Evolutionary conservation across 257 asterid species (phyloP).

Genomic region (Ehretia macrophylla): DNA sequence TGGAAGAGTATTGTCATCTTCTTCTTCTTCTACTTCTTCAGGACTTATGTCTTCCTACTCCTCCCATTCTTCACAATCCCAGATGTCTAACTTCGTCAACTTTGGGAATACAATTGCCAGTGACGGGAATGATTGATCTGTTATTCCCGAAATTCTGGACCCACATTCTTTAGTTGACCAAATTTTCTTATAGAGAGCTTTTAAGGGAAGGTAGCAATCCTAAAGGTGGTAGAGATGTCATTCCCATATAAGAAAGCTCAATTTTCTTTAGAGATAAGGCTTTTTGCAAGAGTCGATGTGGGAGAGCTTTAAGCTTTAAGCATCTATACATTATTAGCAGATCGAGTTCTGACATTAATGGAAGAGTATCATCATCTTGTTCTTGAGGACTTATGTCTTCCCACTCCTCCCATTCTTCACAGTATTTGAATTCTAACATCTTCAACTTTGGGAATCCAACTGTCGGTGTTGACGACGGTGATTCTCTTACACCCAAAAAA

Average conservation of each 20-base stretch:
- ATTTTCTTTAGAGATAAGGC: conserved; percentile 5
- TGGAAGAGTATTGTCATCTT: no score
- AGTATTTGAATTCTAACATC: not conserved
- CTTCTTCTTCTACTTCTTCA: no score
- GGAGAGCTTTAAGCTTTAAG: conserved; percentile 9
- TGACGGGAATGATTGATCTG: no score
- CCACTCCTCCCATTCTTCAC: conserved; percentile 27
- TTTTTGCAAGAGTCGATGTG: conserved; percentile 3
- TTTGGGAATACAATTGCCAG: no score
- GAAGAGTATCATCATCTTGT: not conserved
- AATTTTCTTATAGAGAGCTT: no score
- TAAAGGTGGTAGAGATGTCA: no score
- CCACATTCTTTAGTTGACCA: no score
- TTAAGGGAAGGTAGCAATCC: no score
- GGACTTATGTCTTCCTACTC: no score
- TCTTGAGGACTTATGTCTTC: conserved; percentile 10
- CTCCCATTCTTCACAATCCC: no score
- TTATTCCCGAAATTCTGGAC: no score
- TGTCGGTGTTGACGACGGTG: not conserved
- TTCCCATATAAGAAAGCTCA: not conserved
- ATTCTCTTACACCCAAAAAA: conserved; percentile 12
- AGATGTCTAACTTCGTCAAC: no score
- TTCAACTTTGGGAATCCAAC: conserved; percentile 19
- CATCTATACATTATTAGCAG: conserved; percentile 2
- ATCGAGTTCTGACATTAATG: conserved; percentile 14